Evolutionary conservation across 768 basidiomycete species (phyloP).

Genomic region (Collybiopsis luxurians): DNA sequence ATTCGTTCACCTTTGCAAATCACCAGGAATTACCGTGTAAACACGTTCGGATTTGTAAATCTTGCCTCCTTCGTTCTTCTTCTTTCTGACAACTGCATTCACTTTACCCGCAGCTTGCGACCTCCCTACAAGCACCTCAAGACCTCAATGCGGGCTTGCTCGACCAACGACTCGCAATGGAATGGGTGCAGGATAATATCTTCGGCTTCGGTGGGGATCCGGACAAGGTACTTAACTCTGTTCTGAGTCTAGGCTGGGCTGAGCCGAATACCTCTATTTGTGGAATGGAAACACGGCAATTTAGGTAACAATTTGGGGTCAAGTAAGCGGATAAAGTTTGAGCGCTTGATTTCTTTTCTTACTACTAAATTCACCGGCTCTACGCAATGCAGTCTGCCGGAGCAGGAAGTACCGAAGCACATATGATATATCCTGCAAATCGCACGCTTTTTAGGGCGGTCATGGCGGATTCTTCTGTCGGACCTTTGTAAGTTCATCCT

Average conservation of each 20-base stretch:
- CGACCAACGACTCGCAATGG: slow-evolving; percentile 57
- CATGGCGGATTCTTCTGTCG: slow-evolving; percentile 50
- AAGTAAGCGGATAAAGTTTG: slow-evolving; percentile 25
- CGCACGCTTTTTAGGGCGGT: slow-evolving; percentile 45
- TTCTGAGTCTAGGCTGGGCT: neutral
- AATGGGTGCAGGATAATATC: slow-evolving; percentile 64
- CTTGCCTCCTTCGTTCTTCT: neutral
- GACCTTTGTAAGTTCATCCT: slow-evolving; percentile 45
- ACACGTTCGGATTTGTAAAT: slow-evolving; percentile 13
- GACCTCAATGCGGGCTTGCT: slow-evolving; percentile 58
- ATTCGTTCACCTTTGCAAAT: neutral
- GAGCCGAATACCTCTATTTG: too few relatives aligned
- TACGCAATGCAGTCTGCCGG: slow-evolving; percentile 43
- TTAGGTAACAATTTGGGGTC: slow-evolving; percentile 58
- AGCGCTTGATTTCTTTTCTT: too few relatives aligned
- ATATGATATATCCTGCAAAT: slow-evolving; percentile 39
- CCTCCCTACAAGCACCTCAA: slow-evolving; percentile 36
- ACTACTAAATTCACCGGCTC: neutral
- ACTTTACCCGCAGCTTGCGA: slow-evolving; percentile 36
- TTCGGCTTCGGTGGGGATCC: slow-evolving; percentile 63
- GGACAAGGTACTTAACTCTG: slow-evolving; percentile 35
- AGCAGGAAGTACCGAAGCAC: slow-evolving; percentile 46
- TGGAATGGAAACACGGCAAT: slow-evolving; percentile 54
- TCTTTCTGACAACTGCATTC: too few relatives aligned
- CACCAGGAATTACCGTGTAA: neutral